Conservation (phyloP, 2,329 filamentous ascomycete species). For the Phialophora macrospora region DNA sequence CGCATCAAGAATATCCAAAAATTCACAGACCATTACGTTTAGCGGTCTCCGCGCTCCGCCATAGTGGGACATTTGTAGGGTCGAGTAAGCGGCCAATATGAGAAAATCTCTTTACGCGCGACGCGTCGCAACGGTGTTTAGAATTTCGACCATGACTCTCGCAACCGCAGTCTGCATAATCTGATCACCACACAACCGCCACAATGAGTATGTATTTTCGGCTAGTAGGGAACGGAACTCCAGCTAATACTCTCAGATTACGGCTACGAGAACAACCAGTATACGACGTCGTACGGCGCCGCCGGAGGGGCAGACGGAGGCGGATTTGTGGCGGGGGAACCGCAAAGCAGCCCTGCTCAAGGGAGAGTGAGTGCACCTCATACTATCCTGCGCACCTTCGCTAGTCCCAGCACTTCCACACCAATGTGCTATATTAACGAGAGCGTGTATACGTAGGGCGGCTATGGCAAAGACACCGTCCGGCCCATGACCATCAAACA, state of each 20-base stretch:
- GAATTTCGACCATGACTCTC: neutral
- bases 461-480: conserved; percentile 79
- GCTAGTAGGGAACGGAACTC: too few species aligned
- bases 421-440: neutral
- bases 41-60: neutral
- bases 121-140: conserved; percentile 13
- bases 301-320: conserved; percentile 61
- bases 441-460: conserved; percentile 24
- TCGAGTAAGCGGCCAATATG: conserved; percentile 1
- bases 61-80: conserved; percentile 13
- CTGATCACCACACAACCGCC: neutral
- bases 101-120: conserved; percentile 28
- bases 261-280: conserved; percentile 53
- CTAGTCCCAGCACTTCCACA: neutral
- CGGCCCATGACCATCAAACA: conserved; percentile 96
- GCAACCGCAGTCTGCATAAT: neutral
- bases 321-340: conserved; percentile 62
- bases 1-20: conserved; percentile 25
- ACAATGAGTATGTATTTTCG: conserved; percentile 28
- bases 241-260: conserved; percentile 27
- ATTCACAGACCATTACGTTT: neutral
- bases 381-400: neutral
- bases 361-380: conserved; percentile 45
- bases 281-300: conserved; percentile 61
- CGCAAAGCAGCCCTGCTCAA: conserved; percentile 54